Conservation (phyloP, 2,329 filamentous ascomycete genomes). For the Hirsutella minnesotensis region DNA sequence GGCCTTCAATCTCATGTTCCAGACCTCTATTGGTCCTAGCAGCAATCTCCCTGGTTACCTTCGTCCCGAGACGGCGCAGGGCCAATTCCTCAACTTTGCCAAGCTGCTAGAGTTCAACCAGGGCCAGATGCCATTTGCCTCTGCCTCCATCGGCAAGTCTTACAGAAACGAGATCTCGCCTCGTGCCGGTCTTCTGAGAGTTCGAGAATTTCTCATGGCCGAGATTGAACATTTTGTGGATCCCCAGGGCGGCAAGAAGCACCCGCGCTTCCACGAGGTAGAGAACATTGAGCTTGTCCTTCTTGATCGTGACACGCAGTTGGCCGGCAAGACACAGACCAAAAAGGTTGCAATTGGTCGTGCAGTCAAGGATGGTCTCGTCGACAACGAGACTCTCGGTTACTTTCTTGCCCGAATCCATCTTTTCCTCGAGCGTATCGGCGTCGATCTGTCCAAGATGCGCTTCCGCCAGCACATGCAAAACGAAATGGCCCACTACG, state of each 20-base stretch:
- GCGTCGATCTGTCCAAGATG: slow-evolving; percentile 76
- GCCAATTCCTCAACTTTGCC: slow-evolving; percentile 93
- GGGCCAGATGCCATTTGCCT: slow-evolving; percentile 90
- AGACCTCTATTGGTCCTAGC: slow-evolving; percentile 86
- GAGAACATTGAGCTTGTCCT: slow-evolving; percentile 74
- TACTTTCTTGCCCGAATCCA: slow-evolving; percentile 95
- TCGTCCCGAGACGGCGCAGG: slow-evolving; percentile 91
- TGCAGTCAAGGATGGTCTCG: slow-evolving; percentile 68
- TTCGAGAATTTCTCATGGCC: slow-evolving; percentile 96
- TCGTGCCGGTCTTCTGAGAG: slow-evolving; percentile 77
- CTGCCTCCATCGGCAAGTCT: slow-evolving; percentile 92
- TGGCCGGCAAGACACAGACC: slow-evolving; percentile 70
- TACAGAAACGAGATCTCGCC: slow-evolving; percentile 98
- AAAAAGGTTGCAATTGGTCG: slow-evolving; percentile 69
- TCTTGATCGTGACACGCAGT: slow-evolving; percentile 74
- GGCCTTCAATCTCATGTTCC: slow-evolving; percentile 98
- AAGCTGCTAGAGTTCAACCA: slow-evolving; percentile 97
- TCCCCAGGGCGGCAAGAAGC: slow-evolving; percentile 88
- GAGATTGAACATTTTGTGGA: slow-evolving; percentile 99
- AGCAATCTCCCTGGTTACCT: slow-evolving; percentile 77
- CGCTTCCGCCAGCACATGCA: slow-evolving; percentile 96
- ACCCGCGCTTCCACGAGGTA: slow-evolving; percentile 76
- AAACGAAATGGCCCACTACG: slow-evolving; percentile 75
- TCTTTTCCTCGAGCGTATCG: slow-evolving; percentile 79
- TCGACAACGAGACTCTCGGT: slow-evolving; percentile 95